phyloP scores from a whole-genome alignment of 305 asterid species.

The Fraxinus ornus region DNA sequence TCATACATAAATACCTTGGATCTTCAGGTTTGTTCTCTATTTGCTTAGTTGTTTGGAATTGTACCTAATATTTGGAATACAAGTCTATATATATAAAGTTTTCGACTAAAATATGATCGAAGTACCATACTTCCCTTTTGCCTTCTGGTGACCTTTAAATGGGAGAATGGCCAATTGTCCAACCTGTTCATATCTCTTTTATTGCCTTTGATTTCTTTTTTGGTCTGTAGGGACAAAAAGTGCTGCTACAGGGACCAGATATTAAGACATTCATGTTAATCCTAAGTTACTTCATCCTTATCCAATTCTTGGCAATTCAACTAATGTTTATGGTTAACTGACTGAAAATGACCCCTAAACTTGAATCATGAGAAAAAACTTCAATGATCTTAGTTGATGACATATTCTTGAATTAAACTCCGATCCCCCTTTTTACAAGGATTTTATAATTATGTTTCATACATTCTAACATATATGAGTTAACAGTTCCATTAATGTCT shows the following conservation, averaged over 20 bases:
- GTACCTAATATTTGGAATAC: background rate
- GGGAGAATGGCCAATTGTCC: constrained; percentile 20
- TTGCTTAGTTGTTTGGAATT: background rate
- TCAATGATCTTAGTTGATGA: background rate
- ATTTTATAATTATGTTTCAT: background rate
- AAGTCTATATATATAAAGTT: background rate
- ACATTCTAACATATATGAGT: background rate
- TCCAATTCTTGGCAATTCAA: constrained; percentile 2
- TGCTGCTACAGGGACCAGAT: background rate
- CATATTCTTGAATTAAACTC: background rate
- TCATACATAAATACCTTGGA: constrained; percentile 56
- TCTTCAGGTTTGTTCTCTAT: constrained; percentile 53
- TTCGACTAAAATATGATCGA: background rate
- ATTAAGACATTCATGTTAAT: background rate
- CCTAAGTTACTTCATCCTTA: constrained; percentile 14
- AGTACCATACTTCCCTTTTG: background rate
- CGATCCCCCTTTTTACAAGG: background rate
- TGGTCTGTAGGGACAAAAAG: background rate
- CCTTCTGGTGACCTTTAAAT: background rate
- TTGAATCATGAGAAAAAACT: background rate
- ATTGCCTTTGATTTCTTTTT: background rate
- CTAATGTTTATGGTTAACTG: background rate
- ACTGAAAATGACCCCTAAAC: constrained; percentile 18
- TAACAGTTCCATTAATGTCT: constrained; percentile 15
- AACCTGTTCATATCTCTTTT: constrained; percentile 11